These are phyloP conservation scores for Westerdykella sp. DNA, from an alignment of 2,329 filamentous ascomycete species.

Conservation along the genomic window DNA sequence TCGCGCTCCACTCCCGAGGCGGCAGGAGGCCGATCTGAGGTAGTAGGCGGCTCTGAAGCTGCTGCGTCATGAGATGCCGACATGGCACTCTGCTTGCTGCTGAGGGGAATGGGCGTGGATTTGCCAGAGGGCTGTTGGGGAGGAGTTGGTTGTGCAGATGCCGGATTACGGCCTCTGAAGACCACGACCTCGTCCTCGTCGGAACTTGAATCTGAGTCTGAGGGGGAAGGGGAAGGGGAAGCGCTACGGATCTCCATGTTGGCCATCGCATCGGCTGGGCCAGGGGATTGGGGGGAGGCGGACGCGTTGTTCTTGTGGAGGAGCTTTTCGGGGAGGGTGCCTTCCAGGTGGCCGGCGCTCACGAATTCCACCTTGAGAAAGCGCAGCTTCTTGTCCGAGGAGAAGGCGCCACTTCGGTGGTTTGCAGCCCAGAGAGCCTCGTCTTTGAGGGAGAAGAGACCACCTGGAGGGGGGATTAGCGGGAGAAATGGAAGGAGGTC, in stretches of 20 bases:
- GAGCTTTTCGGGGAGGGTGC: slow-evolving; percentile 31
- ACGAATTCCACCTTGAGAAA: slow-evolving; percentile 55
- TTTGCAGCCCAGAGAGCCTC: slow-evolving; percentile 54
- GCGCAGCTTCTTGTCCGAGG: slow-evolving; percentile 47
- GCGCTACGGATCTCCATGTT: slow-evolving; percentile 33
- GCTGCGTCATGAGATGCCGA: background rate
- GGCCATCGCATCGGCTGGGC: slow-evolving; percentile 23
- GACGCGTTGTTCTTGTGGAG: slow-evolving; percentile 7
- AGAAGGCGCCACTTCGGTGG: slow-evolving; percentile 42
- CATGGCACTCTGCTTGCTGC: background rate
- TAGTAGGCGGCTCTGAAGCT: background rate
- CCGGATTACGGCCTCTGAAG: slow-evolving; percentile 27
- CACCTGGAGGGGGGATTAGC: no score
- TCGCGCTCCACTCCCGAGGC: background rate
- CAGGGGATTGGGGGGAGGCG: slow-evolving; percentile 5
- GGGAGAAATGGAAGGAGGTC: no score
- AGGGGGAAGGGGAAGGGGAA: slow-evolving; percentile 27
- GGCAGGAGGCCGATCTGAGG: background rate
- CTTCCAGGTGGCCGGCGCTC: slow-evolving; percentile 47
- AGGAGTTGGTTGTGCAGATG: slow-evolving; percentile 1
- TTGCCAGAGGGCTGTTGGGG: background rate
- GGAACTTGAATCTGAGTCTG: slow-evolving; percentile 45
- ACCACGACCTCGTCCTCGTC: slow-evolving; percentile 58
- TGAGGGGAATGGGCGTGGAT: background rate
- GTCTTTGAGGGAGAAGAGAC: slow-evolving; percentile 47